A percentile compares a stretch with the other conserved stretches of the same genome.
Evolutionary conservation across 148 eudicot genomes (phyloP).

Genomic region (Cornus florida): DNA sequence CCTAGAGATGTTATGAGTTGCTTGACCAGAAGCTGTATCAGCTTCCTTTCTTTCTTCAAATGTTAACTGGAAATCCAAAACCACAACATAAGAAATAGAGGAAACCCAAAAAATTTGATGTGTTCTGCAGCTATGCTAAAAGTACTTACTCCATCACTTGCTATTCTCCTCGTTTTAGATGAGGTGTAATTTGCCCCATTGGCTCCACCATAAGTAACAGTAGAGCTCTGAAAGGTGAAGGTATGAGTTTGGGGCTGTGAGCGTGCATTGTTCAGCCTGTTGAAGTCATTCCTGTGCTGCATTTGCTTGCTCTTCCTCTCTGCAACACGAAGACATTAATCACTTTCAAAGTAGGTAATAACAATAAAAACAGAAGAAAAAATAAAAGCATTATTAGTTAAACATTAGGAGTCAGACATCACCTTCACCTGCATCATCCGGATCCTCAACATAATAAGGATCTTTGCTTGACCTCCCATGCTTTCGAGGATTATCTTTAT

Average conservation of each 20-base stretch:
- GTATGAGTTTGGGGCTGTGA: slow-evolving; percentile 54
- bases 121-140: neutral
- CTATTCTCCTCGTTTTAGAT: slow-evolving; percentile 63
- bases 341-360: neutral
- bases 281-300: slow-evolving; percentile 38
- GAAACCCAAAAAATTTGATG: neutral
- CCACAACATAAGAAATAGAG: slow-evolving; percentile 5
- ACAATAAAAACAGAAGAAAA: neutral
- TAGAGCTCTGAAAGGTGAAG: slow-evolving; percentile 79
- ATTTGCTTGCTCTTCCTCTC: slow-evolving; percentile 52
- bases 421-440: slow-evolving; percentile 84
- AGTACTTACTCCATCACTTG: slow-evolving; percentile 83
- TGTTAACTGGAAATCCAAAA: slow-evolving; percentile 44
- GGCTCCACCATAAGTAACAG: slow-evolving; percentile 80
- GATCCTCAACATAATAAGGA: slow-evolving; percentile 58
- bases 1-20: slow-evolving; percentile 78
- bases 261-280: slow-evolving; percentile 30
- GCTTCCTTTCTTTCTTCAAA: slow-evolving; percentile 90
- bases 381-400: neutral
- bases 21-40: slow-evolving; percentile 74
- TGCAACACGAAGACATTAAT: slow-evolving; percentile 27
- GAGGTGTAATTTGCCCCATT: slow-evolving; percentile 76
- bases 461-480: slow-evolving; percentile 53
- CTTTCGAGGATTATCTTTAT: slow-evolving; percentile 58
- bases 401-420: neutral